These are phyloP conservation scores for Linaria vulgaris DNA, from an alignment of 257 asterid species.

Conservation along the genomic window DNA sequence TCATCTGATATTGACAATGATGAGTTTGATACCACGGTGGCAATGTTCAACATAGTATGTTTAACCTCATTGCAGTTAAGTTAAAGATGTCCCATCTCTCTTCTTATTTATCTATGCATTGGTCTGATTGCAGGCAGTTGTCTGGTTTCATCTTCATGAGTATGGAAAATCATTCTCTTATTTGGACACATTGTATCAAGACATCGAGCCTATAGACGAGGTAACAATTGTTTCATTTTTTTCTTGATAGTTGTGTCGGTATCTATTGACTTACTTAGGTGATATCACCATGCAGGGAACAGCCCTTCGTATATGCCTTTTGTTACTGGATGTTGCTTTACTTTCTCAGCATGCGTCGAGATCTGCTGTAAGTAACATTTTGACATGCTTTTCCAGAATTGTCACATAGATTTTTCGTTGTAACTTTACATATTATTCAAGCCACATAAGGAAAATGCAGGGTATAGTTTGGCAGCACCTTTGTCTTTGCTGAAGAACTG, in stretches of 20 bases:
- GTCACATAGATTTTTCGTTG: neutral
- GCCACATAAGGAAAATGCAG: neutral
- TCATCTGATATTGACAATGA: slow-evolving; percentile 45
- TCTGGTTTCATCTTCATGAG: slow-evolving; percentile 85
- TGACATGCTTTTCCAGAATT: slow-evolving; percentile 5
- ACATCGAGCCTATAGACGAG: slow-evolving; percentile 79
- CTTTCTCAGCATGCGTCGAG: slow-evolving; percentile 59
- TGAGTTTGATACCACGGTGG: slow-evolving; percentile 56
- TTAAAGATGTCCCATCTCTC: slow-evolving; percentile 4
- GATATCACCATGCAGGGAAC: slow-evolving; percentile 50
- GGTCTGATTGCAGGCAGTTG: slow-evolving; percentile 64
- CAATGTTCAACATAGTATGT: slow-evolving; percentile 69
- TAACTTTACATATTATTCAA: no score
- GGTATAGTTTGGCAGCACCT: no score
- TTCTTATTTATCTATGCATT: slow-evolving; percentile 20
- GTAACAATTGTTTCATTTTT: slow-evolving; percentile 30
- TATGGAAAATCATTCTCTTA: slow-evolving; percentile 57
- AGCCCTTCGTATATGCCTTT: slow-evolving; percentile 76
- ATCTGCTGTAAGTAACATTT: slow-evolving; percentile 58
- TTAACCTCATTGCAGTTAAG: slow-evolving; percentile 20
- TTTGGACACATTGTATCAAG: slow-evolving; percentile 69
- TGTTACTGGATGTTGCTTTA: slow-evolving; percentile 73
- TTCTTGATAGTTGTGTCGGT: neutral
- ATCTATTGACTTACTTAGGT: slow-evolving; percentile 16
- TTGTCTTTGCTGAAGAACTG: neutral